phyloP scores from a whole-genome alignment of 345 rosid genomes.

The Melaleuca quinquenervia region DNA sequence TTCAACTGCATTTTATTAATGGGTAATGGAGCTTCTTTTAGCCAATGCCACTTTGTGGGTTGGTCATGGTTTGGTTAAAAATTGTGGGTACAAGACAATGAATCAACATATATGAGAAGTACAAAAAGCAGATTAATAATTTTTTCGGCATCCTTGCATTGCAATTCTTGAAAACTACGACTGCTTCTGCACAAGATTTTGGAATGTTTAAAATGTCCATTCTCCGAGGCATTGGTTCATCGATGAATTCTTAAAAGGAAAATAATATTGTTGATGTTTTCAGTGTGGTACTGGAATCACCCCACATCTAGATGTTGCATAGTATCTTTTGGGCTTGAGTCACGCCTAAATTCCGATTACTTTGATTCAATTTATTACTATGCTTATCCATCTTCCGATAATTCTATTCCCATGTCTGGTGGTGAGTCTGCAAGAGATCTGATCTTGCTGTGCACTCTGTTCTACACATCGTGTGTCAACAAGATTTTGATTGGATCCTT shows the following conservation, averaged over 20 bases:
- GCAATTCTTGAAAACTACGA: background rate
- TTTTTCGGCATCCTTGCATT: background rate
- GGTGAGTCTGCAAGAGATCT: no score
- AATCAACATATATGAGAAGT: background rate
- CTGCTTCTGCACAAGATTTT: background rate
- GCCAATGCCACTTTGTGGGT: background rate
- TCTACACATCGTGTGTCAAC: background rate
- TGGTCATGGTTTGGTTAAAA: background rate
- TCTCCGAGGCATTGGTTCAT: background rate
- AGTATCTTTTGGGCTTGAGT: background rate
- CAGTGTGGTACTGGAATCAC: background rate
- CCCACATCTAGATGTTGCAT: background rate
- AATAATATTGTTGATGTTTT: background rate
- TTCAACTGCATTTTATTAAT: background rate
- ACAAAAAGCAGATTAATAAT: background rate
- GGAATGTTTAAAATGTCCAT: background rate
- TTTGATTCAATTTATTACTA: background rate
- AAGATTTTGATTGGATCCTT: background rate
- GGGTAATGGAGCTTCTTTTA: background rate
- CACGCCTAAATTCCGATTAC: background rate
- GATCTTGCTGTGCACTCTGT: background rate
- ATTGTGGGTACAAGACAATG: background rate
- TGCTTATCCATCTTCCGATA: background rate
- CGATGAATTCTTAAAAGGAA: background rate
- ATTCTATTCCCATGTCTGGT: background rate